Evolutionary conservation across 2,329 filamentous ascomycete species (phyloP).

Genomic region (Colletotrichum falcatum): DNA sequence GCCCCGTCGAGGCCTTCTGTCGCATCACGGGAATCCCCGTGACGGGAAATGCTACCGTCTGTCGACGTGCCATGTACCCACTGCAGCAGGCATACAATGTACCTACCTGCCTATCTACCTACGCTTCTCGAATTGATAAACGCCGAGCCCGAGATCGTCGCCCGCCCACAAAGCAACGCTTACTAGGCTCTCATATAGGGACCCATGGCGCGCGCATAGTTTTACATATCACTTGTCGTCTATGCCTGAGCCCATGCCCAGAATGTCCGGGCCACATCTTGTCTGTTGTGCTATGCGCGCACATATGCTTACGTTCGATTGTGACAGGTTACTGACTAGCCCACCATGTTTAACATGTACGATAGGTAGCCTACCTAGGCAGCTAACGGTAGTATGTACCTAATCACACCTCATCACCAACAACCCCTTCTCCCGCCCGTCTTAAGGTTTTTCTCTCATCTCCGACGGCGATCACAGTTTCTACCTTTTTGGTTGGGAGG

Average conservation of each 20-base stretch:
- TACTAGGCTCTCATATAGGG: neutral
- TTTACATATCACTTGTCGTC: neutral
- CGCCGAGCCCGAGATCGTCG: neutral
- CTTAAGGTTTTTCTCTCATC: neutral
- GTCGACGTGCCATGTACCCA: neutral
- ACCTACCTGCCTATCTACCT: too few species aligned
- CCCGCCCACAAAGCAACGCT: neutral
- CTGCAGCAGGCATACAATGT: too few species aligned
- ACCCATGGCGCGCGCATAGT: neutral
- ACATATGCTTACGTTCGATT: too few species aligned
- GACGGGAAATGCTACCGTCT: neutral
- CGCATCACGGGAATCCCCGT: neutral
- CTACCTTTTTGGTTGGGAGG: neutral
- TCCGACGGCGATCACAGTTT: neutral
- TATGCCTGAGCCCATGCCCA: neutral
- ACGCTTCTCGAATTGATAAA: neutral
- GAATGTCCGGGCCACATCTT: neutral
- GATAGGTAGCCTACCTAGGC: too few species aligned
- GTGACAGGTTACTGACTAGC: neutral
- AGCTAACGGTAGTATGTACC: constrained; percentile 13
- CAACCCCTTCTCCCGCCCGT: neutral
- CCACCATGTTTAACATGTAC: too few species aligned
- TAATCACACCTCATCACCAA: constrained; percentile 32
- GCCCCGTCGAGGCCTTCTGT: neutral
- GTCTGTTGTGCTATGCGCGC: neutral